Conservation (phyloP, 495 filamentous ascomycete genomes). For the Acidiella bohemica region DNA sequence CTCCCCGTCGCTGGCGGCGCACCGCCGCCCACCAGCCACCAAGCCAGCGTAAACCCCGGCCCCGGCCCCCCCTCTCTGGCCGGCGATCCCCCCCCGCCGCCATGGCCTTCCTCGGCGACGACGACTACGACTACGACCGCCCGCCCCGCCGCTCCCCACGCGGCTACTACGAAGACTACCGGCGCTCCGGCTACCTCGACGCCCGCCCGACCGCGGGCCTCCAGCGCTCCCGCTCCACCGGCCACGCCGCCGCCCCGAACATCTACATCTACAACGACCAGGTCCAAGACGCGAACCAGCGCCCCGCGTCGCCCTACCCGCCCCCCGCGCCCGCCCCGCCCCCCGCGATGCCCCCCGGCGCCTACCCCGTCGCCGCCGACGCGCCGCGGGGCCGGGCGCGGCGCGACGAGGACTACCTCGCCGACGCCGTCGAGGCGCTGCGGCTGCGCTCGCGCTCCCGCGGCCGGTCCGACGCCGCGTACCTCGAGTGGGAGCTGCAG, state of each 20-base stretch:
- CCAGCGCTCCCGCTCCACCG: slow-evolving; percentile 28
- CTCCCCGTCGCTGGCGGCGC: too few species aligned
- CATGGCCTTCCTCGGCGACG: slow-evolving; percentile 7
- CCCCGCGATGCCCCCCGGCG: neutral
- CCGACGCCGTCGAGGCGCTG: slow-evolving; percentile 9
- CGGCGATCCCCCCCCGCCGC: too few species aligned
- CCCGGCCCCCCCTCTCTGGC: too few species aligned
- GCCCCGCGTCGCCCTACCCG: neutral
- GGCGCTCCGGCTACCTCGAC: slow-evolving; percentile 7
- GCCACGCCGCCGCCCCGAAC: slow-evolving; percentile 23
- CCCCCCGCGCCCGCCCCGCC: neutral
- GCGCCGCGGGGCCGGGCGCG: neutral
- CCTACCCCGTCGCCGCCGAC: neutral
- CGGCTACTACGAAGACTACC: slow-evolving; percentile 1
- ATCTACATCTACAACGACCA: slow-evolving; percentile 26
- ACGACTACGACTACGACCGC: slow-evolving; percentile 16
- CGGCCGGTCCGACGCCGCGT: slow-evolving; percentile 19
- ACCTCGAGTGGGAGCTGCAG: too few species aligned
- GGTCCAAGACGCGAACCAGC: slow-evolving; percentile 11
- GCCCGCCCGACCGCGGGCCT: slow-evolving; percentile 14
- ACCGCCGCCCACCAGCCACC: too few species aligned
- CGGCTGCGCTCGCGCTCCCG: too few species aligned
- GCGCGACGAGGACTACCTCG: slow-evolving; percentile 6
- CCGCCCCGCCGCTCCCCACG: slow-evolving; percentile 4
- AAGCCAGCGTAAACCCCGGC: too few species aligned